Base-by-base conservation (phyloP, 1,284 basidiomycete genomes). In the Ganoderma lucidum region DNA sequence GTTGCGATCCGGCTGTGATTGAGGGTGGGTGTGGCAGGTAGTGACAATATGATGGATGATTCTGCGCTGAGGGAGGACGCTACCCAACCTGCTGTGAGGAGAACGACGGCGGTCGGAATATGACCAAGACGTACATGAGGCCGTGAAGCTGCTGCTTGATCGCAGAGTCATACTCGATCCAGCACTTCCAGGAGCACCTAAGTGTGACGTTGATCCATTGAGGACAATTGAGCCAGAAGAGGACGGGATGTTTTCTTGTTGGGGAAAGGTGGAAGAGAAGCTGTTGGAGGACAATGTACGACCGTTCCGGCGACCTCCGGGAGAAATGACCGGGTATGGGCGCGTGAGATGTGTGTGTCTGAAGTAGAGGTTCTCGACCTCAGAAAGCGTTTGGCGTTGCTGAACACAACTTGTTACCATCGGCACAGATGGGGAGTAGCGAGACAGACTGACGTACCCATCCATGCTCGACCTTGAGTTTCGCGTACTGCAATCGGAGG, bases 341-440 rank as follows among this genome's bases (percentile, higher is more conserved):
- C 78, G 75, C 55, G 63, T 73, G 66, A 75, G 76, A 61, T 89
- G 87, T 1, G 88, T 89, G 72, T 91, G 90, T 70, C 88, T 89
- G 74, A 92, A 93, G 81, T 93, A 93, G 14, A 93, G 83, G 74
- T 93, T 93, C 77, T 93, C 91, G 12, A 93, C 91, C 78, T 93
- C 91, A 75, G 90, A 92, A 53, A 93, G 80, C 60, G 86, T 91
- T 78, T 93, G 92, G 63, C 88, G 84, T 89, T 92, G 89, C 91
- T 93, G 68, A 55, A 56, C 55, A 67, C 28, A 63, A 61, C 17
- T 44, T 53, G 8, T 61, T 41, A 61, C 37, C 23, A 42, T 61
- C 0, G 19, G 3, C 14, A 28, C 28, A 42, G 41, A 48, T 53
- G 44, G 42, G 42, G 59, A 62, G 30, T 37, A 69, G 14, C 32